Base-by-base conservation (phyloP, 2,329 filamentous ascomycete species). In the Cadophora malorum region DNA sequence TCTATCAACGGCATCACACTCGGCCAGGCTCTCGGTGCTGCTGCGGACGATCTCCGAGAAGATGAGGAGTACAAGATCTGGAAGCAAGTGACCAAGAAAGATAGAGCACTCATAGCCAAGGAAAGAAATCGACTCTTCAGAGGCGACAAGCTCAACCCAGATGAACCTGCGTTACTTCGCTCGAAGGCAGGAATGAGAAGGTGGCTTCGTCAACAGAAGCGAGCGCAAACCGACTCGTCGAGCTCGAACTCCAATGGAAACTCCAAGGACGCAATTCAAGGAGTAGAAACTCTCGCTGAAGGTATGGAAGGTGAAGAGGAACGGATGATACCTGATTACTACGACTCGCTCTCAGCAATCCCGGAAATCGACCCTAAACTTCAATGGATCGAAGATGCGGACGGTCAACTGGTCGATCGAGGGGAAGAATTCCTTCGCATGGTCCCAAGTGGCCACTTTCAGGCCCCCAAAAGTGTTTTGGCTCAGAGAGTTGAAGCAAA, bases 11-110 rank as follows among this genome's bases (percentile, higher is more conserved):
- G 88, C 25, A 84, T 91, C 78, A 83, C 85, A 0, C 77, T 91
- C 23, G 85, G 85, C 49, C 87, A 90, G 63, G 86, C 88, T 0
- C 85, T 92, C 66, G 87, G 87, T 19, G 85, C 91, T 67, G 86
- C 87, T 35, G 85, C 84, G 16, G 91, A 96, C 74, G 92, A 97
- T 73, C 86, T 87, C 14, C 93, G 93, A 73, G 89, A 96, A 74
- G 94, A 98, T 74, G 94, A 98, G 67, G 95, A 97, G 77, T 97
- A 96, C 81, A 97, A 96, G 78, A 92, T 96, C 45, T 99, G 96
- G 96, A 99, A 98, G 81, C 95, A 98, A 79, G 93, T 97, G 50
- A 99, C 96, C 1, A 98, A 98, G 81, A 97, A 96, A 78, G 94
- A 97, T 76, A 90, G 96, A 70, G 96, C 96, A 4, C 83, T 91